These are phyloP conservation scores for Sanghuangporus weigelae DNA, from an alignment of 1,284 basidiomycete genomes.

Conservation along the genomic window DNA sequence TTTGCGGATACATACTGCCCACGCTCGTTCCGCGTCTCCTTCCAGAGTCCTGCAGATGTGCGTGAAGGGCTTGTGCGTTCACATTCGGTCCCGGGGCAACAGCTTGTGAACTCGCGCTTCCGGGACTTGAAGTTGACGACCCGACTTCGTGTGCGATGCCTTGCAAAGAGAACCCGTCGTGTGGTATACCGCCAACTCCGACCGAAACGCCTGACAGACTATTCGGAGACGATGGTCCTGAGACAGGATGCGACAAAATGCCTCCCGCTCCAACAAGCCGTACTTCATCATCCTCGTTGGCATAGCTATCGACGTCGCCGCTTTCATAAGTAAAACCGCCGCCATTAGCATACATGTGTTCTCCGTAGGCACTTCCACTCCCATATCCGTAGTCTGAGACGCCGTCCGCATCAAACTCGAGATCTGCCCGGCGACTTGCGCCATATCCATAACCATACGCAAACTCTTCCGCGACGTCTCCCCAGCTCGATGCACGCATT, in stretches of 20 bases:
- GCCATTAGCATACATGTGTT: neutral
- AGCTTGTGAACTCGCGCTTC: neutral
- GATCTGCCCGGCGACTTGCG: neutral
- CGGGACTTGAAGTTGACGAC: neutral
- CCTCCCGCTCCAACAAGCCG: conserved; percentile 15
- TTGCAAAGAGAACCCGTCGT: conserved; percentile 4
- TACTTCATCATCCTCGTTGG: conserved; percentile 10
- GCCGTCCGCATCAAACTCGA: neutral
- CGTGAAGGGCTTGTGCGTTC: neutral
- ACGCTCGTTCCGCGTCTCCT: conserved; percentile 1
- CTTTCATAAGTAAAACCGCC: neutral
- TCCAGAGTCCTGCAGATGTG: neutral
- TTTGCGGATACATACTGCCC: neutral
- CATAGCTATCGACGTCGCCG: neutral
- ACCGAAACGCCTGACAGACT: conserved; percentile 15
- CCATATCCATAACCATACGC: conserved; percentile 10
- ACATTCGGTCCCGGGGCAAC: neutral
- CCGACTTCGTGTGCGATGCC: neutral
- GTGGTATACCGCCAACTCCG: neutral
- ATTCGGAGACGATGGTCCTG: conserved; percentile 12
- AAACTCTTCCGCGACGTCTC: conserved; percentile 10
- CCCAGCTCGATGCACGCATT: conserved; percentile 16
- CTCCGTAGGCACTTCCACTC: conserved; percentile 3
- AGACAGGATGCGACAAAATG: conserved; percentile 12
- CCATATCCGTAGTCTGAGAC: conserved; percentile 1